Conservation (phyloP, 1,284 basidiomycete species). For the Lentinula novae-zelandiae region DNA sequence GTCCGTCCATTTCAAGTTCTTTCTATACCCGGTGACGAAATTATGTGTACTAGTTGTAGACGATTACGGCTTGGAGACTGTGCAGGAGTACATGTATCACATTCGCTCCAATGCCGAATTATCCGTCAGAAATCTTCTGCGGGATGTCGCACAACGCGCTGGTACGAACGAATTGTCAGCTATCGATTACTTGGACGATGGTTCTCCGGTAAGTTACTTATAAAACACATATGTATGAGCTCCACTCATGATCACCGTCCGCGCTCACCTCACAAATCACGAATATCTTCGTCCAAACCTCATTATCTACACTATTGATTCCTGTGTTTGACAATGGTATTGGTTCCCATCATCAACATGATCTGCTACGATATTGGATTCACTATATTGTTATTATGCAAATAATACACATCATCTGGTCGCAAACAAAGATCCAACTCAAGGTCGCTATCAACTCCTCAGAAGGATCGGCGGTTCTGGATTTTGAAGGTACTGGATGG, state of each 20-base stretch:
- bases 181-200: slow-evolving; percentile 84
- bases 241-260: background rate
- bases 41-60: slow-evolving; percentile 56
- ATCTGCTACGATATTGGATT: background rate
- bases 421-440: slow-evolving; percentile 61
- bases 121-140: slow-evolving; percentile 82
- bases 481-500: slow-evolving; percentile 88
- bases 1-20: slow-evolving; percentile 33
- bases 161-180: slow-evolving; percentile 69
- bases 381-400: background rate
- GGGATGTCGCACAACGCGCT: slow-evolving; percentile 68
- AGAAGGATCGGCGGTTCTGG: slow-evolving; percentile 81
- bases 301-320: background rate
- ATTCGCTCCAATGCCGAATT: slow-evolving; percentile 90
- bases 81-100: slow-evolving; percentile 91
- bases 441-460: slow-evolving; percentile 76
- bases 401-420: background rate
- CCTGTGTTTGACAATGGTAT: background rate
- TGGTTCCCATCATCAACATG: background rate
- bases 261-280: background rate
- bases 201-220: slow-evolving; percentile 60
- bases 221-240: background rate
- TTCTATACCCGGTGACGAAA: slow-evolving; percentile 17
- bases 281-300: no score
- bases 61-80: slow-evolving; percentile 83